These are phyloP conservation scores for Claviceps africana DNA, from an alignment of 2,329 filamentous ascomycete genomes.

Conservation along the genomic window DNA sequence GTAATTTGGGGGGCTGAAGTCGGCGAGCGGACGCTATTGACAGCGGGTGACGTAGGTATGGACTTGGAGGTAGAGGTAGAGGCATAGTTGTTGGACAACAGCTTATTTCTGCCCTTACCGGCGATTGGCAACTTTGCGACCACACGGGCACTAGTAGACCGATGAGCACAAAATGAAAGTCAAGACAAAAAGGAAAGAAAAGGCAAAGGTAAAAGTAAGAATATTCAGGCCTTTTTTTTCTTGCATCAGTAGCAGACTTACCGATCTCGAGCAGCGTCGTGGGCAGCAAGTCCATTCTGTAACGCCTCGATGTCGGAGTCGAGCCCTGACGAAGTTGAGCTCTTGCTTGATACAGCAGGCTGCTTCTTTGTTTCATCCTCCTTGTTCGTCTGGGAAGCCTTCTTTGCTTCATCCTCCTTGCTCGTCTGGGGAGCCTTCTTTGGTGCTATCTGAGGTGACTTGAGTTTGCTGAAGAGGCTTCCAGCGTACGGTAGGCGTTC, in stretches of 20 bases:
- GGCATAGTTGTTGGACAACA: slow-evolving; percentile 22
- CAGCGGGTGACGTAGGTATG: slow-evolving; percentile 39
- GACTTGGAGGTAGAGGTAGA: slow-evolving; percentile 23
- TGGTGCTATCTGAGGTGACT: slow-evolving; percentile 8
- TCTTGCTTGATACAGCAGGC: slow-evolving; percentile 18
- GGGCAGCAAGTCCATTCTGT: slow-evolving; percentile 26
- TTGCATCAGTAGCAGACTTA: slow-evolving; percentile 10
- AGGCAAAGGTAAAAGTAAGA: neutral
- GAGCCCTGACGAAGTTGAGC: slow-evolving; percentile 24
- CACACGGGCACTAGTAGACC: slow-evolving; percentile 17
- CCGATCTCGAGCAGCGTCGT: slow-evolving; percentile 23
- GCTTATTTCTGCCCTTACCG: slow-evolving; percentile 27
- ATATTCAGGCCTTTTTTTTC: too few relatives aligned
- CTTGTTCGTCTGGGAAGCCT: too few relatives aligned
- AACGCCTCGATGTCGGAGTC: slow-evolving; percentile 38
- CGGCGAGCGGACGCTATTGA: slow-evolving; percentile 41
- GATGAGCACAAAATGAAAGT: slow-evolving; percentile 14
- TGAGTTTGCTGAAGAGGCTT: slow-evolving; percentile 33
- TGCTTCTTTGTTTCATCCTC: slow-evolving; percentile 19
- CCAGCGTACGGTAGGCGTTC: slow-evolving; percentile 37
- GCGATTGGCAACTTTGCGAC: slow-evolving; percentile 20
- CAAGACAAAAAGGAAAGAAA: neutral
- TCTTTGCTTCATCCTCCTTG: slow-evolving; percentile 18
- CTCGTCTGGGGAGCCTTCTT: slow-evolving; percentile 15
- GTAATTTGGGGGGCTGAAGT: slow-evolving; percentile 34